Conservation (phyloP, 805 yeast genomes). For the Ogataea minuta region DNA sequence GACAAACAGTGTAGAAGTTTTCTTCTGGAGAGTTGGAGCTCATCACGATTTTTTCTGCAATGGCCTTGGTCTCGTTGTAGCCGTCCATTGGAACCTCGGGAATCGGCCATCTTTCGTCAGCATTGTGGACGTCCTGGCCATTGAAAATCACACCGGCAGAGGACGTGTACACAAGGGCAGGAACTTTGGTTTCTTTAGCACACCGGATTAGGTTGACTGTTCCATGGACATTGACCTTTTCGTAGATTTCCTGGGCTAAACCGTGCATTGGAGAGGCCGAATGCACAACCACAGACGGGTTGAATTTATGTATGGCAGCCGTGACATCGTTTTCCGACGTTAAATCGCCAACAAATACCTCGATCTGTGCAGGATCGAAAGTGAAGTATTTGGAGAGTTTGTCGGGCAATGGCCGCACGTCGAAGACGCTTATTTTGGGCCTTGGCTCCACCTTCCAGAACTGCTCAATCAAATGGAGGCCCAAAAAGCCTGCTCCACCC, state of each 20-base stretch:
- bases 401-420: conserved; percentile 84
- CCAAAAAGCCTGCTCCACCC: conserved; percentile 97
- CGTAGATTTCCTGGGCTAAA: conserved; percentile 73
- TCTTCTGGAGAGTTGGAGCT: conserved; percentile 60
- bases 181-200: conserved; percentile 48
- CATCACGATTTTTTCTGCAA: conserved; percentile 81
- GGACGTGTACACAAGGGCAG: conserved; percentile 87
- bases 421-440: conserved; percentile 82
- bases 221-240: conserved; percentile 88
- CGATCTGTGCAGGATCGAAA: conserved; percentile 58
- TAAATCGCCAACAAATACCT: conserved; percentile 77
- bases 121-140: conserved; percentile 90
- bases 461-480: conserved; percentile 86
- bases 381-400: conserved; percentile 68
- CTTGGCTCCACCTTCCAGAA: conserved; percentile 63
- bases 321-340: conserved; percentile 70
- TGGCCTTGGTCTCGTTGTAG: conserved; percentile 91
- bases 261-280: conserved; percentile 98
- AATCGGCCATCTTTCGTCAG: conserved; percentile 92
- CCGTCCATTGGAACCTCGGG: conserved; percentile 94
- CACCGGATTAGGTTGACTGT: conserved; percentile 71
- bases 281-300: conserved; percentile 81
- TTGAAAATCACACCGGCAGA: conserved; percentile 97
- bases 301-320: conserved; percentile 54
- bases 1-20: conserved; percentile 71